Percentiles rank a stretch among this genome's conserved stretches.
phyloP scores from a whole-genome alignment of 176 grass and related monocot species.

The Zea mays region DNA sequence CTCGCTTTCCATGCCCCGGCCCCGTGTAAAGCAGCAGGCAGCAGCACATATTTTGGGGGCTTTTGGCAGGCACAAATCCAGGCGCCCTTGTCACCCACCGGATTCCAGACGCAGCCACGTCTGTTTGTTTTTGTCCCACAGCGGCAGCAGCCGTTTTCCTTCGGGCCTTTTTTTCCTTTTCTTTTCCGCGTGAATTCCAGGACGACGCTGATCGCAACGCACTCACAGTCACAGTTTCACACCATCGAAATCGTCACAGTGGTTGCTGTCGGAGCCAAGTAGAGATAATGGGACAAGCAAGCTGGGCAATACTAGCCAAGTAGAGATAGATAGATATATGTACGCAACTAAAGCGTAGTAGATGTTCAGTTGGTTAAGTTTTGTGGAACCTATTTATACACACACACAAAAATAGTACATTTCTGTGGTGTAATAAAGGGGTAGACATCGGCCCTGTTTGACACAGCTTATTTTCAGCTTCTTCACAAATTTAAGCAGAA shows the following conservation, averaged over 20 bases:
- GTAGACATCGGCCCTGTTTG: no score
- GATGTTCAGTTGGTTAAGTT: no score
- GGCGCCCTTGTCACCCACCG: conserved; percentile 31
- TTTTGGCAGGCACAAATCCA: conserved; percentile 42
- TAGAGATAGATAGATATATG: no score
- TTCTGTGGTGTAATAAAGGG: no score
- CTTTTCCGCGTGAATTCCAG: neutral
- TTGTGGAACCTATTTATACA: no score
- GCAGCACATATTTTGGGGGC: neutral
- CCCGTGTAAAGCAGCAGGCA: neutral
- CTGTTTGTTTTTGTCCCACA: neutral
- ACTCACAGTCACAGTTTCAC: no score
- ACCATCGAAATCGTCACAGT: neutral
- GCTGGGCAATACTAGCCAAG: no score
- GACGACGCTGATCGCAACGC: neutral
- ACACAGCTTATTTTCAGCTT: no score
- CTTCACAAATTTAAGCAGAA: no score
- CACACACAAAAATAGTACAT: no score
- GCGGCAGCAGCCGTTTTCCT: neutral
- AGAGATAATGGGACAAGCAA: no score
- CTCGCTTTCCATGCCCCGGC: conserved; percentile 20
- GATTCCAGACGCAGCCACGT: neutral
- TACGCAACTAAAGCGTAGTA: no score
- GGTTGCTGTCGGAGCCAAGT: neutral
- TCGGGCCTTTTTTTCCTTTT: neutral